phyloP scores from a whole-genome alignment of 2,329 filamentous ascomycete species.

The Alternaria sp. region DNA sequence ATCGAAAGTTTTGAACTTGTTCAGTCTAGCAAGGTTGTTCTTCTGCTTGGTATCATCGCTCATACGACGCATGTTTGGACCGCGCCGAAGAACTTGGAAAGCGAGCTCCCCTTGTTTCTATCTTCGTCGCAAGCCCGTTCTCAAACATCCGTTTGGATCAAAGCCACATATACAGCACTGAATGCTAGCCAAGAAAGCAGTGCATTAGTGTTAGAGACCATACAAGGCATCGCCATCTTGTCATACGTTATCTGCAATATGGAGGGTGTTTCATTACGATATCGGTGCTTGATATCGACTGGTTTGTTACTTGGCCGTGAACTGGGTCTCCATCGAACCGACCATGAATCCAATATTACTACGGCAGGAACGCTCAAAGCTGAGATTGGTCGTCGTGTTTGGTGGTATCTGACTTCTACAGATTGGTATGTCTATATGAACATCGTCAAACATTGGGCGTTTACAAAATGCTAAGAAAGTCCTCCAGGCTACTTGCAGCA shows the following conservation, averaged over 20 bases:
- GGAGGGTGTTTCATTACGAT: constrained; percentile 48
- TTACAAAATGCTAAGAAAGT: neutral
- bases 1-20: neutral
- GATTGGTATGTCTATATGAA: constrained; percentile 6
- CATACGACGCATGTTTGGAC: neutral
- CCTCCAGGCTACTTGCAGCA: neutral
- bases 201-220: constrained; percentile 31
- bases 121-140: constrained; percentile 2
- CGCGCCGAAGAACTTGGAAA: neutral
- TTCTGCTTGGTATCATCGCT: constrained; percentile 2
- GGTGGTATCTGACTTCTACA: constrained; percentile 51
- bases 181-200: neutral
- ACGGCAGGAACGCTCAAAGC: constrained; percentile 35
- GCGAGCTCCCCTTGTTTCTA: neutral
- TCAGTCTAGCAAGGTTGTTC: neutral
- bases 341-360: constrained; percentile 6
- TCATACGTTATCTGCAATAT: constrained; percentile 47
- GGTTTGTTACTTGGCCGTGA: constrained; percentile 39
- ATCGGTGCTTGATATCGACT: constrained; percentile 43
- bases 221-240: constrained; percentile 50
- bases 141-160: constrained; percentile 35
- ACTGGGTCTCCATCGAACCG: constrained; percentile 25
- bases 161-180: neutral
- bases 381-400: constrained; percentile 52
- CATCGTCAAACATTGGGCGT: neutral